Conservation (phyloP, 176 grass and related monocot genomes). For the Oryza brachyantha region DNA sequence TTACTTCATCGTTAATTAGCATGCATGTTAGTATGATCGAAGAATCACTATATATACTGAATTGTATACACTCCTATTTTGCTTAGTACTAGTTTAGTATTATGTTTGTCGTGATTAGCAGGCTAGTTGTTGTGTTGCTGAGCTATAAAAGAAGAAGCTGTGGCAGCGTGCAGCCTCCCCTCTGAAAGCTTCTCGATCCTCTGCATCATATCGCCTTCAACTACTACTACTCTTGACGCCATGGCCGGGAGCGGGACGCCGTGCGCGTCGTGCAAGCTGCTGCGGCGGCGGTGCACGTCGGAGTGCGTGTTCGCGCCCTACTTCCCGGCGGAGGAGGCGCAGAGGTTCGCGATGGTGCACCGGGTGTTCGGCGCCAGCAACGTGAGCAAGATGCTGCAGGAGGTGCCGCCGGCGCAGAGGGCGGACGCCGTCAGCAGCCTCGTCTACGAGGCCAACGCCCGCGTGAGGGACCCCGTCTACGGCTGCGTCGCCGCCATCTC, state of each 20-base stretch:
- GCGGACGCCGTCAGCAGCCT: constrained; percentile 74
- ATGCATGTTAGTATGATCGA: not conserved
- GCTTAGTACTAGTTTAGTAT: too few species aligned
- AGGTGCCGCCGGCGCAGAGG: constrained; percentile 57
- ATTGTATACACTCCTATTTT: too few species aligned
- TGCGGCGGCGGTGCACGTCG: constrained; percentile 55
- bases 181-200: too few species aligned
- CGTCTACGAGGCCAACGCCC: constrained; percentile 78
- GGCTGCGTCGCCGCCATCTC: constrained; percentile 82
- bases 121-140: not conserved
- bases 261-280: constrained; percentile 59
- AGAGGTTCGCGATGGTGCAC: constrained; percentile 73
- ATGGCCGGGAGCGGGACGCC: constrained; percentile 36
- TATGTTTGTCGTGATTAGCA: not conserved
- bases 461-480: constrained; percentile 78
- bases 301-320: constrained; percentile 56
- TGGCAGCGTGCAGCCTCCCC: too few species aligned
- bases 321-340: constrained; percentile 66
- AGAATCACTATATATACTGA: not conserved
- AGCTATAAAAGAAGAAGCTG: too few species aligned
- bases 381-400: constrained; percentile 90
- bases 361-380: constrained; percentile 90
- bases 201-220: too few species aligned
- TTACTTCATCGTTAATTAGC: not conserved
- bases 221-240: too few species aligned